These are phyloP conservation scores for Amanita pseudoporphyria DNA, from an alignment of 768 basidiomycete genomes.

Conservation along the genomic window DNA sequence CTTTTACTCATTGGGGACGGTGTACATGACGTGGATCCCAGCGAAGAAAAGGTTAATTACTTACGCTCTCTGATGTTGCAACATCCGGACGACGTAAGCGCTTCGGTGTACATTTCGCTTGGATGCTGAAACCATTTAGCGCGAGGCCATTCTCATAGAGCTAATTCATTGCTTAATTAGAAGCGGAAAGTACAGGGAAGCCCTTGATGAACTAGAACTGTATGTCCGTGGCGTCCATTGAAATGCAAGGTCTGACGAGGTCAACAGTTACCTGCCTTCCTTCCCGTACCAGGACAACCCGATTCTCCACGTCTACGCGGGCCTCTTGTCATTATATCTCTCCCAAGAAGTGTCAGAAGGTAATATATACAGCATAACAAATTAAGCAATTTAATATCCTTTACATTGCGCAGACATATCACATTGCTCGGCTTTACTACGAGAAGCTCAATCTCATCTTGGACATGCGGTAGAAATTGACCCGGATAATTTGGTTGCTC, in stretches of 20 bases:
- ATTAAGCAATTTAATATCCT: background rate
- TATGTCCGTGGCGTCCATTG: conserved; percentile 24
- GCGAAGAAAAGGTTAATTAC: conserved; percentile 41
- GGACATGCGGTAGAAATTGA: conserved; percentile 55
- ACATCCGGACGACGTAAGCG: conserved; percentile 51
- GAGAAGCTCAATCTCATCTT: conserved; percentile 55
- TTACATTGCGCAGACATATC: background rate
- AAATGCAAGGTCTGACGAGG: conserved; percentile 5
- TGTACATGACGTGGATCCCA: conserved; percentile 17
- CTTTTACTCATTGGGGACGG: conserved; percentile 40
- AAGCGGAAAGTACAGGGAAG: conserved; percentile 48
- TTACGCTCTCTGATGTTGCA: conserved; percentile 66
- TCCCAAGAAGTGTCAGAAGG: conserved; percentile 26
- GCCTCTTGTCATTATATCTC: conserved; percentile 59
- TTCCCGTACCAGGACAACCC: conserved; percentile 83
- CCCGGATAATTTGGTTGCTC: conserved; percentile 42
- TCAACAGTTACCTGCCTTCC: conserved; percentile 68
- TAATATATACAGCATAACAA: background rate
- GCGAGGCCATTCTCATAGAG: conserved; percentile 67
- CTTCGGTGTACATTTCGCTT: background rate
- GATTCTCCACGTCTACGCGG: conserved; percentile 75
- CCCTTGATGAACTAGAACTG: conserved; percentile 83
- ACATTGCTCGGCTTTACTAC: conserved; percentile 26
- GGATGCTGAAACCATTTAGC: conserved; percentile 30
- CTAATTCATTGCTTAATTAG: conserved; percentile 59